These are phyloP conservation scores for Aspergillus caelatus DNA, from an alignment of 2,329 filamentous ascomycete genomes.

Conservation along the genomic window DNA sequence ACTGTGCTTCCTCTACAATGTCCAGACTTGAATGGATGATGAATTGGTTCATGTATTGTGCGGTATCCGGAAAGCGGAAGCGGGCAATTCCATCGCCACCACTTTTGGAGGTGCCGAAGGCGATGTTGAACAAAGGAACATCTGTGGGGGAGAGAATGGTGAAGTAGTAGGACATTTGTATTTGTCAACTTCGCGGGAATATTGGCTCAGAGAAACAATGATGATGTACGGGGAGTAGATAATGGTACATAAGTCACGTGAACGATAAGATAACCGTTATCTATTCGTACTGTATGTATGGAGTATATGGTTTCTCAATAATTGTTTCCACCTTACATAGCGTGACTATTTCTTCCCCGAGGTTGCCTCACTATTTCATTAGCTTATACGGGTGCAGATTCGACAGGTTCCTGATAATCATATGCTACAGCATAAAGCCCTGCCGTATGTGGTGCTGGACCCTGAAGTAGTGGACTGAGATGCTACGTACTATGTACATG, in stretches of 20 bases:
- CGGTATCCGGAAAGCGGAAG: slow-evolving; percentile 86
- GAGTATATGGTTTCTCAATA: too few relatives aligned
- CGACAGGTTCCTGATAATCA: too few relatives aligned
- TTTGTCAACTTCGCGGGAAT: not conserved
- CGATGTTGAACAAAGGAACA: slow-evolving; percentile 93
- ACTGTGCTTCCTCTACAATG: slow-evolving; percentile 95
- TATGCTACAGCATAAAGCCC: too few relatives aligned
- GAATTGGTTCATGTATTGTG: slow-evolving; percentile 95
- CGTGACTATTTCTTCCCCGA: too few relatives aligned
- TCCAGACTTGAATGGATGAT: slow-evolving; percentile 92
- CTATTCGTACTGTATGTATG: too few relatives aligned
- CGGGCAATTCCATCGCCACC: slow-evolving; percentile 90
- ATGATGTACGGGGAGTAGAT: not conserved
- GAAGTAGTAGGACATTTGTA: slow-evolving; percentile 94
- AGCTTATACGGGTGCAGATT: too few relatives aligned
- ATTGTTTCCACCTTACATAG: too few relatives aligned
- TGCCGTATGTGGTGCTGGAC: not conserved
- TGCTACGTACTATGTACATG: not conserved
- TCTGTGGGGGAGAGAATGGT: slow-evolving; percentile 94
- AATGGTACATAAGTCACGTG: not conserved
- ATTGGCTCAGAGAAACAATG: not conserved
- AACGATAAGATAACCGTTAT: not conserved
- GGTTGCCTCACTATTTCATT: too few relatives aligned
- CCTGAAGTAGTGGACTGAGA: not conserved
- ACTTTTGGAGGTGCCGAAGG: slow-evolving; percentile 95